Base-by-base conservation (phyloP, 1,284 basidiomycete species). In the Apiotrichum laibachii region DNA sequence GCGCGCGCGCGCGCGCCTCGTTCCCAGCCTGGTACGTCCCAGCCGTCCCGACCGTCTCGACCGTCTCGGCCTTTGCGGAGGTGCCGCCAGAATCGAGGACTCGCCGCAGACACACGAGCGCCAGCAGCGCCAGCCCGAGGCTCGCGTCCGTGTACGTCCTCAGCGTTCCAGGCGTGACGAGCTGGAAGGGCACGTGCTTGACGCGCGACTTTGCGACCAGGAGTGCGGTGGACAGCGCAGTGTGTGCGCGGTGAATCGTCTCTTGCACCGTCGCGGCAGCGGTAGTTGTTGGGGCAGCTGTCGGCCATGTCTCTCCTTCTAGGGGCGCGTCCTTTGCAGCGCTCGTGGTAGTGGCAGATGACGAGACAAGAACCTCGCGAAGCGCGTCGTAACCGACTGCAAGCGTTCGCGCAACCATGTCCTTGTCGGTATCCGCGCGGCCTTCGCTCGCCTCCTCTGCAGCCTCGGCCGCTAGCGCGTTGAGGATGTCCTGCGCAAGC, bases 81-180 rank as follows among this genome's bases (percentile, higher is more conserved):
- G n/a, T n/a, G n/a, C n/a, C n/a, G n/a, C n/a, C n/a, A n/a, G n/a
- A n/a, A n/a, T 3, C 26, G 26, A 31, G 26, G 26, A 3, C 26
- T 3, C 37, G 35, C 5, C 35, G 26, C 16, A 49, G 48, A 13
- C 19, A 16, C 53, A 8, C 39, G 22, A 2, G 21, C 8, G 35
- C 37, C 4, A 64, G 22, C 16, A 71, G 57, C 31, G 62, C 67
- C 31, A 53, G 42, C 0, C 68, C 57, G 13, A 82, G 53, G 0
- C 69, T 67, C 0, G 76, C 67, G 58, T 83, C 82, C 21, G 80
- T 80, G 63, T 81, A 82, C 31, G 81, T 67, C 8, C 73, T 59
- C 12, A 82, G 68, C 76, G 80, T 81, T 34, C 64, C 55, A 0
- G 49, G 35, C 0, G 72, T 67, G 7, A 83, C 80, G 15, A 63